These are phyloP conservation scores for Colletotrichum kahawae DNA, from an alignment of 2,329 filamentous ascomycete genomes.

Conservation along the genomic window DNA sequence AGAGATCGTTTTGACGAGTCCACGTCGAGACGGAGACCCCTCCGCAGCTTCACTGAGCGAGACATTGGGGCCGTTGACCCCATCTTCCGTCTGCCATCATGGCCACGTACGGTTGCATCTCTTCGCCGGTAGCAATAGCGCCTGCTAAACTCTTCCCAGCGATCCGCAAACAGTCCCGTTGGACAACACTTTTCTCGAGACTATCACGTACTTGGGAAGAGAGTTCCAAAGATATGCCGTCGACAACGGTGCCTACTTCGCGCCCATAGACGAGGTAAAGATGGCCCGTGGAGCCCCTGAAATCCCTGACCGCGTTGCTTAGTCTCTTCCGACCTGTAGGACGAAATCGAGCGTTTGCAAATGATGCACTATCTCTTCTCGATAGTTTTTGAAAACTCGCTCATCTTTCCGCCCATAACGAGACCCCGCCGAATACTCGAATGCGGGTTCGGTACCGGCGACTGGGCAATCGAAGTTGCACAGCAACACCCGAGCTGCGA, in stretches of 20 bases:
- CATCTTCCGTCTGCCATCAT: neutral
- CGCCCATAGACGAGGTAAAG: slow-evolving; percentile 73
- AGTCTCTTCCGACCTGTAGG: slow-evolving; percentile 45
- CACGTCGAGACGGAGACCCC: neutral
- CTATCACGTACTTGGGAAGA: slow-evolving; percentile 64
- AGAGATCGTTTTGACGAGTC: neutral
- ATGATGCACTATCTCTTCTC: slow-evolving; percentile 67
- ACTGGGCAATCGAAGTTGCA: slow-evolving; percentile 74
- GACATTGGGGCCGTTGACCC: neutral
- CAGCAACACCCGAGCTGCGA: slow-evolving; percentile 67
- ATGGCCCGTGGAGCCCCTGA: neutral
- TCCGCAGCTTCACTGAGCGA: neutral
- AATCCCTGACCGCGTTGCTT: neutral
- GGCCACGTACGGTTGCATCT: slow-evolving; percentile 16
- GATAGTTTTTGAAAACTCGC: slow-evolving; percentile 67
- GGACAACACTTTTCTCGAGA: slow-evolving; percentile 64
- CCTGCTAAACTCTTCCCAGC: slow-evolving; percentile 39
- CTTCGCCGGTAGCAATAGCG: neutral
- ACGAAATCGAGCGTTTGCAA: slow-evolving; percentile 70
- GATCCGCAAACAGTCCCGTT: slow-evolving; percentile 55
- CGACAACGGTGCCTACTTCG: slow-evolving; percentile 68
- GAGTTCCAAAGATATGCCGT: slow-evolving; percentile 72
- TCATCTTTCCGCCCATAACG: slow-evolving; percentile 72
- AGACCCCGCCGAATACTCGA: slow-evolving; percentile 68
- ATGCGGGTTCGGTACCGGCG: slow-evolving; percentile 73